A percentile compares a stretch with the other conserved stretches of the same genome.
Conservation (phyloP, 192 early-diverging fungal species). For the Entomortierella chlamydospora region DNA sequence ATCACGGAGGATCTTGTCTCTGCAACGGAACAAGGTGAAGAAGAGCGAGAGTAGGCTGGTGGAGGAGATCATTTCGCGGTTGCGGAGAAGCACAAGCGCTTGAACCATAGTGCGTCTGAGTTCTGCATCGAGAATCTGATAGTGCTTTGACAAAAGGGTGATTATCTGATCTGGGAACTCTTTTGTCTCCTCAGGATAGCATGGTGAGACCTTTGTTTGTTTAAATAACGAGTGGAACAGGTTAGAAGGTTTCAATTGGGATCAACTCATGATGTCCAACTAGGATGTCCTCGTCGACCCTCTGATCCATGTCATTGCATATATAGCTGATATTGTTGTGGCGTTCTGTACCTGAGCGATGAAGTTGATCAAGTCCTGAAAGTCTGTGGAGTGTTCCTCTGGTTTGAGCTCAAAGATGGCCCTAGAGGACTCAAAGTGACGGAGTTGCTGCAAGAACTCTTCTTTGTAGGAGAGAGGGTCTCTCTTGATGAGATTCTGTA, state of each 20-base stretch:
- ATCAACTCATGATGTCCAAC: too few relatives aligned
- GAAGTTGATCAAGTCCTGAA: slow-evolving; percentile 92
- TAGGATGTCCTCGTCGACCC: neutral
- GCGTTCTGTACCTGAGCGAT: slow-evolving; percentile 71
- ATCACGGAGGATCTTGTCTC: slow-evolving; percentile 91
- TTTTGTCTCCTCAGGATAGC: slow-evolving; percentile 86
- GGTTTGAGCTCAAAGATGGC: slow-evolving; percentile 92
- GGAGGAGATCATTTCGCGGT: slow-evolving; percentile 77
- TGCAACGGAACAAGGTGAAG: slow-evolving; percentile 95
- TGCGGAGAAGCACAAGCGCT: slow-evolving; percentile 87
- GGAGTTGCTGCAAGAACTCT: slow-evolving; percentile 94
- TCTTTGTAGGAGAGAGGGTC: slow-evolving; percentile 93
- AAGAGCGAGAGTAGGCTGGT: slow-evolving; percentile 86
- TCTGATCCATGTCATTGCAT: neutral
- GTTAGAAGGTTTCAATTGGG: neutral
- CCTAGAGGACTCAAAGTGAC: slow-evolving; percentile 91
- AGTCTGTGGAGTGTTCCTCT: slow-evolving; percentile 79
- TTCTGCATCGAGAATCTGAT: slow-evolving; percentile 84
- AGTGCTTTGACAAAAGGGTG: slow-evolving; percentile 83
- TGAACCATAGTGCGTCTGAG: slow-evolving; percentile 90
- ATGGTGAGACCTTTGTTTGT: slow-evolving; percentile 71
- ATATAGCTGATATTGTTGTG: neutral
- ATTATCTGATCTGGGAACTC: slow-evolving; percentile 89
- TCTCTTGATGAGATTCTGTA: slow-evolving; percentile 98
- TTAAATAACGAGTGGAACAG: neutral